Evolutionary conservation across 176 grass and related monocot genomes (phyloP).

Genomic region (Lolium perenne): DNA sequence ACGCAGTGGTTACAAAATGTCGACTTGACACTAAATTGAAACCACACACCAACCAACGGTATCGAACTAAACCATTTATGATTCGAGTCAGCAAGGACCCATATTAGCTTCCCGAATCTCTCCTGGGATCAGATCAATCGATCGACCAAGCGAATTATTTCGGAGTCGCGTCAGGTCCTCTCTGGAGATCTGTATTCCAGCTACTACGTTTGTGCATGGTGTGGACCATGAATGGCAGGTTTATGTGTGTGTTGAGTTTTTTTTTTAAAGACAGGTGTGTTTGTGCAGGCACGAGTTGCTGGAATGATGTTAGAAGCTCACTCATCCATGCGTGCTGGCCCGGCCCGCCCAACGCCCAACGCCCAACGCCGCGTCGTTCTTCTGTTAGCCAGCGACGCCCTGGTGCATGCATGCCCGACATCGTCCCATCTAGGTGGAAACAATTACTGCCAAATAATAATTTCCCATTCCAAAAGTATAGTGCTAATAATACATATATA

Average conservation of each 20-base stretch:
- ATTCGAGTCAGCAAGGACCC: neutral
- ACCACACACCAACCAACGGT: neutral
- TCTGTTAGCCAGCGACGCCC: too few species aligned
- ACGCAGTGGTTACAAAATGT: neutral
- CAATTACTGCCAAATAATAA: too few species aligned
- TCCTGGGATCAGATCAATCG: neutral
- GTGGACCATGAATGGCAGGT: neutral
- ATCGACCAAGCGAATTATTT: neutral
- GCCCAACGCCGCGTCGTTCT: neutral
- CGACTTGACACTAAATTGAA: neutral
- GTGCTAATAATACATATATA: too few species aligned
- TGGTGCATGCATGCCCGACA: too few species aligned
- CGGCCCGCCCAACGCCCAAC: neutral
- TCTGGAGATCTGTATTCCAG: neutral
- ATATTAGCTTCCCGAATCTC: neutral
- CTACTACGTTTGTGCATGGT: neutral
- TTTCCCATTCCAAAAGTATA: too few species aligned
- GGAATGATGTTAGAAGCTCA: neutral
- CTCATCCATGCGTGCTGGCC: neutral
- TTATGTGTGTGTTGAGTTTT: neutral
- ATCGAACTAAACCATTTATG: neutral
- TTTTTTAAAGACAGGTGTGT: neutral
- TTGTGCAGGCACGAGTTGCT: neutral
- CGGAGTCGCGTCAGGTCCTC: neutral
- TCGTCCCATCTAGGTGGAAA: too few species aligned